Base-by-base conservation (phyloP, 2,329 filamentous ascomycete species). In the Microthyrium microscopicum region DNA sequence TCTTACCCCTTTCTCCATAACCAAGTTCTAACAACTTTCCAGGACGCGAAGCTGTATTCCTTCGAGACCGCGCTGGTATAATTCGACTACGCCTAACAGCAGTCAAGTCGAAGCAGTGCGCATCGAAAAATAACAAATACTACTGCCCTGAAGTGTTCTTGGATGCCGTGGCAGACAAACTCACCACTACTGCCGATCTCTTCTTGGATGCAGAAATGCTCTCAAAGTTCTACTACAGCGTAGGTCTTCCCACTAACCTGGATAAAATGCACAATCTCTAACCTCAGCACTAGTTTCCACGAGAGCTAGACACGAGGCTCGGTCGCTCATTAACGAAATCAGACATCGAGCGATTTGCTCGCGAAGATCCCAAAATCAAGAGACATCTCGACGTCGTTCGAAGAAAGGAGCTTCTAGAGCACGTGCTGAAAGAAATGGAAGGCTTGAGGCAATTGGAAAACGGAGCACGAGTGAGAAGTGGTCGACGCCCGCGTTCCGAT, bases 121-220 rank as follows among this genome's bases (percentile, higher is more conserved):
- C 74, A 38, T 72, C 62, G 43, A 66, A 77, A 43, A 77, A 77
- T 48, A 93, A 93, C 62, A 94, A 94, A 61, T 94, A 95, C 58
- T 73, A 89, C 58, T 98, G 89, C 50, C 89, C 89, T 0, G 89
- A 98, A 52, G 72, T 98, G 12, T 98, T 98, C 62, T 72, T 98
- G n/a, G 85, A 98, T 48, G 84, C 91, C 3, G 89, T 93, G 2
- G 85, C 89, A 2, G 82, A 85, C 44, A 95, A 95, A 57, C 70
- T 98, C 31, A 91, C 87, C 3, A 78, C 83, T 2, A 98, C 89
- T 0, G 87, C 89, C 2, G 89, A 98, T 6, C 71, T 98, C 1
- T 98, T 98, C 64, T 69, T 98, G 20, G 94, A 98, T 48, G 89
- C 95, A 8, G 91, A 98, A 58, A 68, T 98, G 15, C 70, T 98